Evolutionary conservation across 2,329 filamentous ascomycete species (phyloP).

Genomic region (Apiospora marii): DNA sequence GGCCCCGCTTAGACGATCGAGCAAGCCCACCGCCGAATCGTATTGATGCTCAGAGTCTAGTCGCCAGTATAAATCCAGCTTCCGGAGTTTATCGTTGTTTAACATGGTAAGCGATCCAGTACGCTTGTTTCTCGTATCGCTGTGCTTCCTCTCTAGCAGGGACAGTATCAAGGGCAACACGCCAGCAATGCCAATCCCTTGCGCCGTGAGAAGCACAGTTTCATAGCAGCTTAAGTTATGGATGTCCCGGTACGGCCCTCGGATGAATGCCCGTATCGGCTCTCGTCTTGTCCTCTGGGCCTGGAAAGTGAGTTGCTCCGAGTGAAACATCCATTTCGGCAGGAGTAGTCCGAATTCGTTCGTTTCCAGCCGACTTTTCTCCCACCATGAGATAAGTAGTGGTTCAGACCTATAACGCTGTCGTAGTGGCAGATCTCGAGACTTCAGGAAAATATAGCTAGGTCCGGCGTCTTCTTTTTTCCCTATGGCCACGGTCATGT

Average conservation of each 20-base stretch:
- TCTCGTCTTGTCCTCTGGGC: constrained; percentile 3
- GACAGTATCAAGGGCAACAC: too few species aligned
- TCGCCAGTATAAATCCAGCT: too few species aligned
- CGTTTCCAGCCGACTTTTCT: not conserved
- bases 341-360: constrained; percentile 14
- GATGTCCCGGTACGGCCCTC: constrained; percentile 5
- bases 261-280: not conserved
- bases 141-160: too few species aligned
- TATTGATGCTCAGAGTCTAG: too few species aligned
- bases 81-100: too few species aligned
- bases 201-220: constrained; percentile 10
- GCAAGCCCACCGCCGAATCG: too few species aligned
- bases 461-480: too few species aligned
- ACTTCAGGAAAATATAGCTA: too few species aligned
- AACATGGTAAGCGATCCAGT: too few species aligned
- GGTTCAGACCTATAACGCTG: constrained; percentile 2
- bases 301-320: constrained; percentile 2
- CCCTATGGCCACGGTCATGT: too few species aligned
- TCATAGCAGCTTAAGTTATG: constrained; percentile 13
- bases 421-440: constrained; percentile 1
- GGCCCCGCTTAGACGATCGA: too few species aligned
- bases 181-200: constrained; percentile 2
- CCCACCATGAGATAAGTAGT: not conserved
- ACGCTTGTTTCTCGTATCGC: too few species aligned
- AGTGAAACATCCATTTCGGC: constrained; percentile 10